Conservation (phyloP, 2,329 filamentous ascomycete genomes). For the Grosmannia clavigera region DNA sequence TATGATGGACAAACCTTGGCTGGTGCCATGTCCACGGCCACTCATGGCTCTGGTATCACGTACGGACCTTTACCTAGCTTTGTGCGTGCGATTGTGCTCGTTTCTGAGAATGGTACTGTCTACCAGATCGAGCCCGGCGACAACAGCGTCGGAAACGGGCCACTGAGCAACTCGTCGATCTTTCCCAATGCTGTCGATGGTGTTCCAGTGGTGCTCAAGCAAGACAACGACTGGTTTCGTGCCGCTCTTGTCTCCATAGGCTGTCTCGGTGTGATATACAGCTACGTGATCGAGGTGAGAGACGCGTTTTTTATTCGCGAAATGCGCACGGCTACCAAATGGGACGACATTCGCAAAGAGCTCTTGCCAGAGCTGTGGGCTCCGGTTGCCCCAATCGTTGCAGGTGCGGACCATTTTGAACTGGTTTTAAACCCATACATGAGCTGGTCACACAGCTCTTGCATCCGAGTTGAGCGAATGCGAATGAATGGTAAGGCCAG, state of each 20-base stretch:
- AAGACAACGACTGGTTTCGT: slow-evolving; percentile 16
- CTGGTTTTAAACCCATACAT: slow-evolving; percentile 16
- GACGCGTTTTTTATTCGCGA: slow-evolving; percentile 13
- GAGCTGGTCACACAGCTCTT: slow-evolving; percentile 9
- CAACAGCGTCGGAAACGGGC: slow-evolving; percentile 2
- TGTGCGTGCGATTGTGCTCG: slow-evolving; percentile 15
- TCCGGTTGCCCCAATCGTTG: slow-evolving; percentile 10
- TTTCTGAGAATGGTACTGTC: slow-evolving; percentile 12
- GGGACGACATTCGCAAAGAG: slow-evolving; percentile 12
- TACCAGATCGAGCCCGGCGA: slow-evolving; percentile 16
- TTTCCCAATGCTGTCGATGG: slow-evolving; percentile 11
- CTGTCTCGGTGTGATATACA: slow-evolving; percentile 15
- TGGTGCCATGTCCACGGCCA: slow-evolving; percentile 15
- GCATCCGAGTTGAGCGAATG: slow-evolving; percentile 13
- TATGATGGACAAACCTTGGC: slow-evolving; percentile 16
- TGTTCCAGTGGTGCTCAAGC: slow-evolving; percentile 12
- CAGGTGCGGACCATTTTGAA: slow-evolving; percentile 15
- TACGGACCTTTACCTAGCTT: slow-evolving; percentile 13
- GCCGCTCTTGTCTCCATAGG: slow-evolving; percentile 16
- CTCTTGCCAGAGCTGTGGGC: slow-evolving; percentile 13
- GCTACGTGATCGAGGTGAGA: slow-evolving; percentile 14
- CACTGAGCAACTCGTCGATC: slow-evolving; percentile 12
- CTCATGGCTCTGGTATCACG: slow-evolving; percentile 14
- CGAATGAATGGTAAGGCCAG: slow-evolving; percentile 4
- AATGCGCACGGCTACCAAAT: slow-evolving; percentile 12